Base-by-base conservation (phyloP, 2,329 filamentous ascomycete species). In the Orbilia ellipsospora region DNA sequence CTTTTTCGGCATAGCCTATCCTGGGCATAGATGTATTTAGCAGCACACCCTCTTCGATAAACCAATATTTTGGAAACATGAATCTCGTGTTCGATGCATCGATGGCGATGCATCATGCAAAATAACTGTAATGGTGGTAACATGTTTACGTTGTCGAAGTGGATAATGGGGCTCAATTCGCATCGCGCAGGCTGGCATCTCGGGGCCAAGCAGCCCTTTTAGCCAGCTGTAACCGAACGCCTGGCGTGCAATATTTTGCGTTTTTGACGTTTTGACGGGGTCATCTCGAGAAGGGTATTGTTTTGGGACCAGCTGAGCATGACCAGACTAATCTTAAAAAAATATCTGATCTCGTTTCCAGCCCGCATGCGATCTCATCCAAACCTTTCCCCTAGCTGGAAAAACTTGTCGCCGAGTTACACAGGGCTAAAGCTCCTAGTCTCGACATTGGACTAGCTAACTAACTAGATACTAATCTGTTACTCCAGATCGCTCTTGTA, bases 201-300 rank as follows among this genome's bases (percentile, higher is more conserved):
- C 42, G 13, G 42, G 42, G 42, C n/a, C 42, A 45, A 4, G n/a
- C 42, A 16, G 44, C 60, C 40, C 13, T 64, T 62, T 68, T 52
- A 69, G 57, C 72, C 72, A 68, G 72, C 64, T 75, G 59, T 75
- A 75, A 75, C 72, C 72, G 72, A 75, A 51, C 63, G 44, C 56
- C 68, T 60, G 28, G 28, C 3, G 3, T 31, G 60, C 28, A 51
- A 66, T 50, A 36, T 51, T 36, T 48, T 42, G 26, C 60, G 55
- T 44, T 42, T 45, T 64, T 54, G 28, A 61, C 28, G 3, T 31
- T 7, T 31, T 7, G 4, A 31, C 7, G 28, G 28, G 7, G 4
- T 7, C 28, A 31, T 4, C 28, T 31, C 28, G 28, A 31, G 7
- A 31, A 31, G 7, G 28, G 7, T 31, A 3, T 31, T 31, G 28